A percentile compares a stretch with the other conserved stretches of the same genome.
phyloP scores from a whole-genome alignment of 306 rosid species.

The Lablab purpureus region DNA sequence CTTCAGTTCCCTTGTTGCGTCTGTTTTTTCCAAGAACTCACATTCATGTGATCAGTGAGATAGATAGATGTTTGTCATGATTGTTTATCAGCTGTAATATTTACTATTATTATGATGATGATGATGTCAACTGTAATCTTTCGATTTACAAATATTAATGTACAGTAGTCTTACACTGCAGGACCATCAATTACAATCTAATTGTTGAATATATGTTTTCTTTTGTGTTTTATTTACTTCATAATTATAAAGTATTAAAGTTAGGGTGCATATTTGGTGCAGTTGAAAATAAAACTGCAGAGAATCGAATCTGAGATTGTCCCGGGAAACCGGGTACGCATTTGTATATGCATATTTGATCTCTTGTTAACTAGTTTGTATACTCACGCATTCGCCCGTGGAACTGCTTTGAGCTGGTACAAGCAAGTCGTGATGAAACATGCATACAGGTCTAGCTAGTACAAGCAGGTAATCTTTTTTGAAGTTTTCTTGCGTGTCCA shows the following conservation, averaged over 20 bases:
- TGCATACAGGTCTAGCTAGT: background rate
- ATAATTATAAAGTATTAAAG: no score
- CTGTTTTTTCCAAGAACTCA: slow-evolving; percentile 80
- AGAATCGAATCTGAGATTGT: no score
- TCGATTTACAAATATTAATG: slow-evolving; percentile 20
- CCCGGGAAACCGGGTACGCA: no score
- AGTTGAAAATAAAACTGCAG: no score
- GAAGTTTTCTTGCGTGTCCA: background rate
- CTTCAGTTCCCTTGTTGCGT: slow-evolving; percentile 73
- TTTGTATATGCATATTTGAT: background rate
- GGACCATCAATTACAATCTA: no score
- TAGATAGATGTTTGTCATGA: slow-evolving; percentile 64
- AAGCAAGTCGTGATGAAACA: background rate
- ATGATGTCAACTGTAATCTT: background rate
- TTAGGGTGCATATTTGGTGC: no score
- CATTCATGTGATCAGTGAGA: slow-evolving; percentile 62
- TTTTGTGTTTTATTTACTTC: no score
- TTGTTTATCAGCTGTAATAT: slow-evolving; percentile 18
- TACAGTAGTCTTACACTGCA: background rate
- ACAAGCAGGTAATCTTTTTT: background rate
- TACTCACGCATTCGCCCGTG: background rate
- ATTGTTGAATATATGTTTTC: no score
- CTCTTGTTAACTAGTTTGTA: background rate
- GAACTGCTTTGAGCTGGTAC: background rate
- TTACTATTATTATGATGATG: no score